Conservation (phyloP, 495 filamentous ascomycete species). For the Melanomma pulvis-pyrius region DNA sequence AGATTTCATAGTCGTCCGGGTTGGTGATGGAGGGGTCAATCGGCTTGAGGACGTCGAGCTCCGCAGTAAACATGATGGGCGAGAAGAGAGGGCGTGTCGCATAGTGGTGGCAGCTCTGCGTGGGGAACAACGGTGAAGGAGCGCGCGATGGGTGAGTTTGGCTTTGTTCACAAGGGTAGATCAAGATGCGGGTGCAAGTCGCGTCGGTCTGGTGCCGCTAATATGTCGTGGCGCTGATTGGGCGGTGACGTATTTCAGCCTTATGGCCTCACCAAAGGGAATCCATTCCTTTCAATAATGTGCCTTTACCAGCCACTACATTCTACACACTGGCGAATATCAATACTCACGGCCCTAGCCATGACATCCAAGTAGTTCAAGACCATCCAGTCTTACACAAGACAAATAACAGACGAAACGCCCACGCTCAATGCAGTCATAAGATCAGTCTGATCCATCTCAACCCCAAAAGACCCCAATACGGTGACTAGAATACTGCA, state of each 20-base stretch:
- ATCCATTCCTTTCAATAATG: no score
- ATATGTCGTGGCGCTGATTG: background rate
- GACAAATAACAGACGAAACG: background rate
- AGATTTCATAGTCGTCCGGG: slow-evolving; percentile 61
- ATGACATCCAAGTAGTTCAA: background rate
- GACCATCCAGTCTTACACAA: background rate
- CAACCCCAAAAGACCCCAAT: background rate
- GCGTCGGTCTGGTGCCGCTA: background rate
- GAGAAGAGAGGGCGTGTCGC: background rate
- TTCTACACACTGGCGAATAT: background rate
- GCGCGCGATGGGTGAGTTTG: no score
- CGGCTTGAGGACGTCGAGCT: slow-evolving; percentile 59
- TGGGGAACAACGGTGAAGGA: background rate
- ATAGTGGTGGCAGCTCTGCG: background rate
- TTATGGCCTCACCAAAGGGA: background rate
- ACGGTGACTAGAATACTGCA: background rate
- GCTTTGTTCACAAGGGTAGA: no score
- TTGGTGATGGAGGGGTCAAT: slow-evolving; percentile 53
- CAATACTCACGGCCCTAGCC: background rate
- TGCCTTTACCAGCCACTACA: background rate
- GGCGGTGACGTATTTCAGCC: background rate
- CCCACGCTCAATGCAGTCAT: slow-evolving; percentile 3
- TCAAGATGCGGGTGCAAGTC: background rate
- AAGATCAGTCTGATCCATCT: slow-evolving; percentile 4
- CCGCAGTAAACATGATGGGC: slow-evolving; percentile 43